Evolutionary conservation across 2,329 filamentous ascomycete species (phyloP).

Genomic region (Colletotrichum sublineola): DNA sequence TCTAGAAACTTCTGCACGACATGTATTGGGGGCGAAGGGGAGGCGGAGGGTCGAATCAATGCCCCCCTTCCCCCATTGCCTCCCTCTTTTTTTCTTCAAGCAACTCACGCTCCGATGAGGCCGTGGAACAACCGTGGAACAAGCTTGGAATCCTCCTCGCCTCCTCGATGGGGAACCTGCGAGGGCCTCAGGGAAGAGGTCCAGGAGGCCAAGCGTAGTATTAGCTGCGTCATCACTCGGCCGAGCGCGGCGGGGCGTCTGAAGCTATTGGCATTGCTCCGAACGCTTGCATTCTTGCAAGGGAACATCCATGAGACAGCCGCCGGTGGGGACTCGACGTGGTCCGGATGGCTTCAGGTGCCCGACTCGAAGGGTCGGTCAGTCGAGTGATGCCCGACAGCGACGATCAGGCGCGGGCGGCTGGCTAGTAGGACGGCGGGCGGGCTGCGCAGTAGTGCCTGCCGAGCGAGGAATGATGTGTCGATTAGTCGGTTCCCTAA

Average conservation of each 20-base stretch:
- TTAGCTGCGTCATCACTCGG: slow-evolving; percentile 17
- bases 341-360: not conserved
- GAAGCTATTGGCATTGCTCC: not conserved
- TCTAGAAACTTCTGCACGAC: slow-evolving; percentile 26
- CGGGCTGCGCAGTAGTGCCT: not conserved
- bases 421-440: not conserved
- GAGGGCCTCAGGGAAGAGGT: not conserved
- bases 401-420: slow-evolving; percentile 16
- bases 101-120: slow-evolving; percentile 19
- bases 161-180: slow-evolving; percentile 14
- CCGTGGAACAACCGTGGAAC: slow-evolving; percentile 22
- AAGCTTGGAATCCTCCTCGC: slow-evolving; percentile 5
- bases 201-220: not conserved
- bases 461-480: not conserved
- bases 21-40: not conserved
- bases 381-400: not conserved
- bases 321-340: too few species aligned
- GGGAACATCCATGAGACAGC: not conserved
- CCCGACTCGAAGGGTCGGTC: too few species aligned
- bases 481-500: not conserved
- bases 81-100: too few species aligned
- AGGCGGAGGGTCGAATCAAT: not conserved
- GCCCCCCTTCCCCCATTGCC: not conserved
- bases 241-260: slow-evolving; percentile 18
- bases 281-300: slow-evolving; percentile 6